Evolutionary conservation across 2,329 filamentous ascomycete genomes (phyloP).

Genomic region (Fusarium musae): DNA sequence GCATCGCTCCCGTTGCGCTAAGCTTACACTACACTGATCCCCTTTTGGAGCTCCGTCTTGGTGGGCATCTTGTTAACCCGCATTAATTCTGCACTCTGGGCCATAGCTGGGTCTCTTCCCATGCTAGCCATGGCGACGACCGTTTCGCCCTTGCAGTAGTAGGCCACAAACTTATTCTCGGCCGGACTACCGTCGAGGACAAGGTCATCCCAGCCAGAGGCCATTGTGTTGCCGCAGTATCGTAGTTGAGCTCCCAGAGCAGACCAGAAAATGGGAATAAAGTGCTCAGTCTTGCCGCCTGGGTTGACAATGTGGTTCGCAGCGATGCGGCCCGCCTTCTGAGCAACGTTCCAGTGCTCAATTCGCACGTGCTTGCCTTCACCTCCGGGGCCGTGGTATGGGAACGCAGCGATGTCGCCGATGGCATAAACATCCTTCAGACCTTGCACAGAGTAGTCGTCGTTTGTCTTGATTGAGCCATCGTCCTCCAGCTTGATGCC

Average conservation of each 20-base stretch:
- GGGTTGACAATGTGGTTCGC: conserved; percentile 81
- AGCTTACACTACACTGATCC: conserved; percentile 60
- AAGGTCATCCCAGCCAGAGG: conserved; percentile 84
- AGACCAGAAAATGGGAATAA: conserved; percentile 97
- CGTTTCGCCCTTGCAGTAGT: conserved; percentile 86
- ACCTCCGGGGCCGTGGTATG: conserved; percentile 90
- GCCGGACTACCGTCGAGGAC: conserved; percentile 81
- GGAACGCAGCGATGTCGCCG: conserved; percentile 94
- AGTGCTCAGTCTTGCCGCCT: conserved; percentile 70
- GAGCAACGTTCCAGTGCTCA: conserved; percentile 98
- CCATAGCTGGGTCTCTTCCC: conserved; percentile 88
- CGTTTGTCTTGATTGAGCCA: conserved; percentile 85
- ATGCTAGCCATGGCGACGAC: conserved; percentile 93
- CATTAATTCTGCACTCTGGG: conserved; percentile 87
- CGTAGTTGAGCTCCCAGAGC: conserved; percentile 88
- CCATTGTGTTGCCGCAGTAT: conserved; percentile 86
- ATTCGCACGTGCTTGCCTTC: conserved; percentile 80
- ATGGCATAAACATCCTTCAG: conserved; percentile 89
- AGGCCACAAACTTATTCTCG: conserved; percentile 86
- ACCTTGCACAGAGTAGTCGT: conserved; percentile 79
- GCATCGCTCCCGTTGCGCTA: conserved; percentile 47
- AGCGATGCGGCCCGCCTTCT: conserved; percentile 86
- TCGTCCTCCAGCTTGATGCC: conserved; percentile 79
- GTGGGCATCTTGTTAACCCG: conserved; percentile 80
- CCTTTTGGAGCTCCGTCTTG: conserved; percentile 79